phyloP scores from a whole-genome alignment of 371 early-diverging fungal genomes.

The Globomyces sp. region DNA sequence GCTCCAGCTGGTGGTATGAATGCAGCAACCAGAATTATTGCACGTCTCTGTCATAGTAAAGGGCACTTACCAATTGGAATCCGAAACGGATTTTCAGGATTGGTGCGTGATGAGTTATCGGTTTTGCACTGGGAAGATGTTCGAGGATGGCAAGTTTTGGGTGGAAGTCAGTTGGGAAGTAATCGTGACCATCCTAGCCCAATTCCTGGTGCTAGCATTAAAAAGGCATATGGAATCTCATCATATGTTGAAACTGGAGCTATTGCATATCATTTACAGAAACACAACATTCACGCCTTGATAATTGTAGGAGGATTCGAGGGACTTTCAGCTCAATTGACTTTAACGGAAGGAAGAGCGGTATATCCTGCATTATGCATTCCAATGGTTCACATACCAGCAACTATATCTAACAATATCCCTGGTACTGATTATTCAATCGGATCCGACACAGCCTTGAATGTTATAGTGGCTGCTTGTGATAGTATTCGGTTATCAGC shows the following conservation, averaged over 20 bases:
- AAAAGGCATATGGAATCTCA: constrained; percentile 24
- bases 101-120: constrained; percentile 73
- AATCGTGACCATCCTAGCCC: constrained; percentile 80
- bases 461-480: constrained; percentile 91
- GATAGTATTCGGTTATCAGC: constrained; percentile 95
- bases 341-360: constrained; percentile 66
- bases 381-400: constrained; percentile 93
- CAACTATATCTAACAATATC: constrained; percentile 97
- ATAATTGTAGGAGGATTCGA: constrained; percentile 96
- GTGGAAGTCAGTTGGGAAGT: constrained; percentile 96
- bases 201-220: constrained; percentile 28
- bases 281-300: constrained; percentile 83
- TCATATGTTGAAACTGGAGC: constrained; percentile 71
- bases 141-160: constrained; percentile 85
- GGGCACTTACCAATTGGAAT: constrained; percentile 85
- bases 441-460: constrained; percentile 97
- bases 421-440: constrained; percentile 97
- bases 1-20: constrained; percentile 99
- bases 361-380: constrained; percentile 85
- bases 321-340: constrained; percentile 78
- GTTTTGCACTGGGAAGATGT: constrained; percentile 84
- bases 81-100: constrained; percentile 94
- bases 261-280: constrained; percentile 90
- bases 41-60: constrained; percentile 80
- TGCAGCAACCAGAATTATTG: constrained; percentile 88